Base-by-base conservation (phyloP, 169 alveolate species). In the Neospora caninum region DNA sequence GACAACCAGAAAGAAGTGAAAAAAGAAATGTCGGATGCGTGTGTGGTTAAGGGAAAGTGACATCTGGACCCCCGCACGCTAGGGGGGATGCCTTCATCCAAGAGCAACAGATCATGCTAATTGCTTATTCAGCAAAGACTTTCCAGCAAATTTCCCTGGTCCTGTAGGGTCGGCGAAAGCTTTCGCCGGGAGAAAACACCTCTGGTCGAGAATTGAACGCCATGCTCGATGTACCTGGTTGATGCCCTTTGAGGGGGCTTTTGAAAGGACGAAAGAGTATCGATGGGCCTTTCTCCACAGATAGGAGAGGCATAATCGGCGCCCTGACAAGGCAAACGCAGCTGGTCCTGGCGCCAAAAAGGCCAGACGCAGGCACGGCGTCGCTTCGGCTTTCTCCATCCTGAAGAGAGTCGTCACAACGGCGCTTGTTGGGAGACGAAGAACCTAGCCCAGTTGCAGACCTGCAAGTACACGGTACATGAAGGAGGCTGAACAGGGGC, bases 171-270 rank as follows among this genome's bases (percentile, higher is more conserved):
- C 58, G 58, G 58, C 22, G 4, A 49, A 49, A 13, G 13, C 58
- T 13, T 49, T 49, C 13, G 4, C 58, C n/a, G n/a, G n/a, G n/a
- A n/a, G n/a, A n/a, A n/a, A n/a, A 13, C 58, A 49, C 58, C 22
- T 4, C 58, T 49, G 58, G 58, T 49, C 13, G 58, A 4, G 22
- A 49, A 4, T 49, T 13, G 58, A 49, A 49, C 58, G 58, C 58
- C 22, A 13, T 13, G 58, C 13, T 49, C 58, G 22, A 38, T 96
- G 73, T 73, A 94, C 98, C 98, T 89, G 98, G 98, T 58, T 80
- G 82, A 53, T 96, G 98, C 0, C 98, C 98, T 88, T 95, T 96
- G 49, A 96, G 88, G 16, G 98, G 98, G 83, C 98, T 96, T 69
- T 96, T 96, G 95, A 97, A 97, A 31, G 98, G 98, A 54, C 94